Percentiles rank a stretch among this genome's conserved stretches.
These are phyloP conservation scores for Populus hybrid DNA, from an alignment of 441 rosid genomes.

Conservation along the genomic window DNA sequence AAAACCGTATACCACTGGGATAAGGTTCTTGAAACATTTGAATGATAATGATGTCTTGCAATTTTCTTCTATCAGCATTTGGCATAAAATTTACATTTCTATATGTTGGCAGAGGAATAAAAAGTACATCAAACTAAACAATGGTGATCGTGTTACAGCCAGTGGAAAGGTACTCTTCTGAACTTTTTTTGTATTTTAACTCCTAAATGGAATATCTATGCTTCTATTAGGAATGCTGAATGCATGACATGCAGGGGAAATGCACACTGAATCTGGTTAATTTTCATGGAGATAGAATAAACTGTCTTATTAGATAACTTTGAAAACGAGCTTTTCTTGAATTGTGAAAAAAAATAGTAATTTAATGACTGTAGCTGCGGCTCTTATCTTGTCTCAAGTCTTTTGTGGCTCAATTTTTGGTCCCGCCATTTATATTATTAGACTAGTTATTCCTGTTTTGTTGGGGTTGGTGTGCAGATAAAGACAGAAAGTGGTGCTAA, in stretches of 20 bases:
- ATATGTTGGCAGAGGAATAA: slow-evolving; percentile 74
- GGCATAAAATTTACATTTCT: slow-evolving; percentile 8
- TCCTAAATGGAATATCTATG: not conserved
- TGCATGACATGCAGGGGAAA: not conserved
- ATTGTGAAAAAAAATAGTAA: not conserved
- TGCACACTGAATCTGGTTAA: not conserved
- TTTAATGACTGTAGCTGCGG: not conserved
- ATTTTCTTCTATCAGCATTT: not conserved
- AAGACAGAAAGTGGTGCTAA: slow-evolving; percentile 92
- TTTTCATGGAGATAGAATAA: not conserved
- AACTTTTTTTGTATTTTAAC: slow-evolving; percentile 7
- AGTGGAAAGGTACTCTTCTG: slow-evolving; percentile 80
- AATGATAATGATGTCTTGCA: slow-evolving; percentile 4
- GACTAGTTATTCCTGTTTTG: not conserved
- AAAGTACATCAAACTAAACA: slow-evolving; percentile 88
- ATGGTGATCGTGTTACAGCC: slow-evolving; percentile 94
- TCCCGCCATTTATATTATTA: not conserved
- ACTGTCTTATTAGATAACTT: not conserved
- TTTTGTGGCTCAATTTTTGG: not conserved
- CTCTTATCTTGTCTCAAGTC: not conserved
- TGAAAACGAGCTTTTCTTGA: not conserved
- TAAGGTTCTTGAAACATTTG: slow-evolving; percentile 52
- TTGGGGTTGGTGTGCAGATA: slow-evolving; percentile 40
- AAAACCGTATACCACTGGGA: slow-evolving; percentile 84
- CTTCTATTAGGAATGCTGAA: not conserved